phyloP scores from a whole-genome alignment of 306 rosid species.

The Lagenaria siceraria region DNA sequence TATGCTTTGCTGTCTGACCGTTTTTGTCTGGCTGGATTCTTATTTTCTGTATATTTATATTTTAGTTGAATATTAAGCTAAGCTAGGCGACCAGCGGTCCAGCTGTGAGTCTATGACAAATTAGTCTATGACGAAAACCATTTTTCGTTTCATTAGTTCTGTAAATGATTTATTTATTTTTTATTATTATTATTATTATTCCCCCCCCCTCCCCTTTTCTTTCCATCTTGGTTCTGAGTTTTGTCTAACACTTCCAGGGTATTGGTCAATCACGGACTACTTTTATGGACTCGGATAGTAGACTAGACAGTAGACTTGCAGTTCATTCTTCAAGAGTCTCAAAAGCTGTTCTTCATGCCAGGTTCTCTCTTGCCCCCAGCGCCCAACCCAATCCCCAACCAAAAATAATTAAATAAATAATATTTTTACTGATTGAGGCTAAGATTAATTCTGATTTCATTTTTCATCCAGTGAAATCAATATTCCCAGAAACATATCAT shows the following conservation, averaged over 20 bases:
- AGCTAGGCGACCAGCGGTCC: not conserved
- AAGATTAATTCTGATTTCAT: conserved; percentile 22
- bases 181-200: not conserved
- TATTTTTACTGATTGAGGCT: not conserved
- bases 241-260: conserved; percentile 39
- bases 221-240: conserved; percentile 13
- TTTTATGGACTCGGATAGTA: conserved; percentile 70
- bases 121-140: not conserved
- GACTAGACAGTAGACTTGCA: conserved; percentile 72
- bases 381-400: not conserved
- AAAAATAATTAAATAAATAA: not conserved
- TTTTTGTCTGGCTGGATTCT: not conserved
- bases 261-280: conserved; percentile 48
- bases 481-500: conserved; percentile 73
- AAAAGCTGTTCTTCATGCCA: conserved; percentile 48
- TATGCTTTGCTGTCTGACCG: not conserved
- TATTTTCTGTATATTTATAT: not conserved
- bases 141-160: not conserved
- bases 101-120: not conserved
- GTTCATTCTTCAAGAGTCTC: conserved; percentile 80
- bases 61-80: not conserved
- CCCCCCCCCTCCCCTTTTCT: not conserved
- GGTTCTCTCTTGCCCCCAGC: conserved; percentile 21
- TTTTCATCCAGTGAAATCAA: conserved; percentile 60
- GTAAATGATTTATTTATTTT: no score